Percentiles rank a stretch among this genome's conserved stretches.
Evolutionary conservation across 2,329 filamentous ascomycete species (phyloP).

Genomic region (Macrophomina pseudophaseolina): DNA sequence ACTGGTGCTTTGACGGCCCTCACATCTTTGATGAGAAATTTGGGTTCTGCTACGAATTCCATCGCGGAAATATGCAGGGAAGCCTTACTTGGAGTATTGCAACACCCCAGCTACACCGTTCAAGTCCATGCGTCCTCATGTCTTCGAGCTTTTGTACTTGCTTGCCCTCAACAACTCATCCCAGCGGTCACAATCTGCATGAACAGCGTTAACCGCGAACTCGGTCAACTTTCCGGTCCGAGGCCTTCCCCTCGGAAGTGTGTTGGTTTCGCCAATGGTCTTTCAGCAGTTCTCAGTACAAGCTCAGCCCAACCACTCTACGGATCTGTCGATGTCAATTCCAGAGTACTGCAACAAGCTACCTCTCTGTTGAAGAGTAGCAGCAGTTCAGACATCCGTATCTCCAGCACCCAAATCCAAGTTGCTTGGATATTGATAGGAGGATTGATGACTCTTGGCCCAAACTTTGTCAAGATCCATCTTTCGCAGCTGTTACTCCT

Average conservation of each 20-base stretch:
- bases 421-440: conserved; percentile 98
- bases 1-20: conserved; percentile 80
- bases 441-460: conserved; percentile 92
- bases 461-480: conserved; percentile 99
- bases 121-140: conserved; percentile 89
- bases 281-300: conserved; percentile 88
- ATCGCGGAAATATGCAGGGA: conserved; percentile 87
- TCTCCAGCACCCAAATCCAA: conserved; percentile 93
- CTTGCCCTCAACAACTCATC: conserved; percentile 89
- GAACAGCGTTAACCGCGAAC: conserved; percentile 89
- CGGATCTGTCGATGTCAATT: conserved; percentile 94
- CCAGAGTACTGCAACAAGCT: conserved; percentile 86
- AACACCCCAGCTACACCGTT: conserved; percentile 95
- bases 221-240: conserved; percentile 75
- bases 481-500: conserved; percentile 89
- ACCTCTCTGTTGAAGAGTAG: conserved; percentile 92
- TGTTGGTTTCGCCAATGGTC: conserved; percentile 87
- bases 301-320: conserved; percentile 88
- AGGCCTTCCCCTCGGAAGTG: conserved; percentile 82
- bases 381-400: conserved; percentile 84
- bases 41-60: conserved; percentile 80
- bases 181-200: conserved; percentile 93
- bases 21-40: conserved; percentile 74
- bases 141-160: conserved; percentile 83
- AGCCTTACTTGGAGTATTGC: conserved; percentile 83